Evolutionary conservation across 2,329 filamentous ascomycete species (phyloP), one percentile per base, ranked within the genome.

Genomic region (Ophiocordyceps camponoti-rufipedis): DNA sequence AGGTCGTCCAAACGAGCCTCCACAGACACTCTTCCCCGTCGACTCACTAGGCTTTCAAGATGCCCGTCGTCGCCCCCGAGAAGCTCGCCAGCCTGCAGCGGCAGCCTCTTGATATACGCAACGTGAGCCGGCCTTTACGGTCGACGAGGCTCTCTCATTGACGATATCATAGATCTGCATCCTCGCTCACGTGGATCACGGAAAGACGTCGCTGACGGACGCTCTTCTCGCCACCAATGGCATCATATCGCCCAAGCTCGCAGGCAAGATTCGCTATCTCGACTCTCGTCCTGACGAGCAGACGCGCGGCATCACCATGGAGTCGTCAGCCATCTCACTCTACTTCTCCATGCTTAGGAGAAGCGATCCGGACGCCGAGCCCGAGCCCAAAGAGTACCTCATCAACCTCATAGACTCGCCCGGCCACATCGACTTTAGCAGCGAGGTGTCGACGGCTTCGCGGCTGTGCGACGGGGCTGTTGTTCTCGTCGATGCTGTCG

Each of bases 391-490:
- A 58, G 89, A 98, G 62, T 95, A 94, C 58, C 71, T 98, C 50
- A 85, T 98, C 66, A 98, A 98, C 61, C 66, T 98, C 47, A 98
- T 98, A 58, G 91, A 98, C 64, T 96, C 91, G 1, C 91, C 91
- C 0, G 91, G 91, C 2, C 91, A 98, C 60, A 96, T 98, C 51
- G 91, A 98, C 63, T 98, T 98, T 62, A 95, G 88, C 66, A 94
- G 87, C 52, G 91, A 98, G 60, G 91, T 98, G 1, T 96, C 88
- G 1, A 96, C 89, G 1, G 91, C 91, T 2, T 96, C 89, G 10
- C 75, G 91, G 46, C 69, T 98, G 16, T 96, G 91, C 54, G 91
- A 98, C 60, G 91, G 91, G 35, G 91, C 91, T 7, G 78, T 96
- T 10, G 85, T 98, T 11, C 69, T 98, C 29, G 88, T 98, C 18